Conservation (phyloP, 257 asterid genomes). For the Rubia yunnanensis region DNA sequence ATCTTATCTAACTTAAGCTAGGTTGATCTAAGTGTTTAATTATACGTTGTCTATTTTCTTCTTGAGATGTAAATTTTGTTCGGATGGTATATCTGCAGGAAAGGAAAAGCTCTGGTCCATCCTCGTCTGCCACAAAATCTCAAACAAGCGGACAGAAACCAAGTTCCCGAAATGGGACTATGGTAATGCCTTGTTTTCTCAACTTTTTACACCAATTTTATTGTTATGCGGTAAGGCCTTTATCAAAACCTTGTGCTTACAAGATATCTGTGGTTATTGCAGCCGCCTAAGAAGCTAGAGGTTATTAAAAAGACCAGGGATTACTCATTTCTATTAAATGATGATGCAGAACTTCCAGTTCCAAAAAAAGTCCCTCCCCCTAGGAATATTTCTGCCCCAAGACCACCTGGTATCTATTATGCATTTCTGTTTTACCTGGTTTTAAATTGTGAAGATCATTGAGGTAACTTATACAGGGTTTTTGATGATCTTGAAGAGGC, state of each 20-base stretch:
- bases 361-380: constrained; percentile 40
- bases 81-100: constrained; percentile 30
- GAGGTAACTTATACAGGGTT: constrained; percentile 64
- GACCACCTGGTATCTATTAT: constrained; percentile 55
- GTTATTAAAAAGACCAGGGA: constrained; percentile 75
- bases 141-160: constrained; percentile 26
- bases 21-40: background rate
- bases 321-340: constrained; percentile 77
- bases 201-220: background rate
- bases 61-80: background rate
- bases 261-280: constrained; percentile 18
- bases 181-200: constrained; percentile 32
- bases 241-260: constrained; percentile 4
- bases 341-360: constrained; percentile 66
- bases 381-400: constrained; percentile 40
- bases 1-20: background rate
- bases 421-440: constrained; percentile 20
- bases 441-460: constrained; percentile 22
- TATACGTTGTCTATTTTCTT: too few species aligned
- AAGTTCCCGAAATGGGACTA: constrained; percentile 52
- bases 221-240: background rate
- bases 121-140: constrained; percentile 36
- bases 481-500: constrained; percentile 74
- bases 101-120: constrained; percentile 37
- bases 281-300: constrained; percentile 61